Evolutionary conservation across 1,139 yeast genomes (phyloP).

Genomic region (Saccharomycopsis crataegensis): DNA sequence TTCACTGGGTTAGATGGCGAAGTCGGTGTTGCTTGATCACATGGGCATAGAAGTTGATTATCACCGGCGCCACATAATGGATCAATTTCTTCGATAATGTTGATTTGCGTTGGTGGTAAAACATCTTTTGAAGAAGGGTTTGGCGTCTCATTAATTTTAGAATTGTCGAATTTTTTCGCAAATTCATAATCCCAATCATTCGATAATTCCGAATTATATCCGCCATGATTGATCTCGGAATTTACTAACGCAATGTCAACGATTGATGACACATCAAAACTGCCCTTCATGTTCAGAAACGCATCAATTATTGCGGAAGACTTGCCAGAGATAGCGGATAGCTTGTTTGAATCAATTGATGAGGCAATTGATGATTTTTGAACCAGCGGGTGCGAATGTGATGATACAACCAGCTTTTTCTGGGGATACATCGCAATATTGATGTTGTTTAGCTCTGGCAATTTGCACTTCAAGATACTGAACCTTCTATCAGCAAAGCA

Average conservation of each 20-base stretch:
- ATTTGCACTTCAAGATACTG: constrained; percentile 27
- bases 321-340: neutral
- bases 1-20: neutral
- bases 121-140: neutral
- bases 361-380: too few species aligned
- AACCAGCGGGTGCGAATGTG: too few species aligned
- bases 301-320: neutral
- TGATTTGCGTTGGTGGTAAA: neutral
- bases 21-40: too few species aligned
- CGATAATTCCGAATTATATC: neutral
- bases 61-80: too few species aligned
- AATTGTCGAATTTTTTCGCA: neutral
- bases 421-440: too few species aligned
- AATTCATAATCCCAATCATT: neutral
- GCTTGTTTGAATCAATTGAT: neutral
- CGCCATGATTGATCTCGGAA: neutral
- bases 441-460: neutral
- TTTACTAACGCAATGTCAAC: constrained; percentile 16
- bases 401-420: too few species aligned
- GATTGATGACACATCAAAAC: constrained; percentile 23
- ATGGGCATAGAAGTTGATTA: too few species aligned
- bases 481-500: constrained; percentile 26
- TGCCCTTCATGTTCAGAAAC: constrained; percentile 21
- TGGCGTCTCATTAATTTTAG: neutral
- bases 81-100: too few species aligned